Conservation (phyloP, 2,329 filamentous ascomycete species). For the Mycocentrospora acerina region DNA sequence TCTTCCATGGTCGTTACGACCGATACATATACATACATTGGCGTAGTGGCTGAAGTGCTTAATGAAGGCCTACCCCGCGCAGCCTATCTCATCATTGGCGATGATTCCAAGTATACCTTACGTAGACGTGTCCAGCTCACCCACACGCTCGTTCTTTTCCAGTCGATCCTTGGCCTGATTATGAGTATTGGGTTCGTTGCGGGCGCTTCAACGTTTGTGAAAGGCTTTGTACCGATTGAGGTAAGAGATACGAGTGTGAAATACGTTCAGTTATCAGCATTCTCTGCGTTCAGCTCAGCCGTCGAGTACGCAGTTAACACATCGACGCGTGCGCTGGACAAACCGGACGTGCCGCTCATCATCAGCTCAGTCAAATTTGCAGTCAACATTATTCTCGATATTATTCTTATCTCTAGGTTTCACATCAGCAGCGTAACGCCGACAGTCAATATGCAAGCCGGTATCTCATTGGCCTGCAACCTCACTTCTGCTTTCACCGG, state of each 20-base stretch:
- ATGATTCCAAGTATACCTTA: slow-evolving; percentile 57
- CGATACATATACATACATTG: slow-evolving; percentile 70
- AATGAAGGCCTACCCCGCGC: slow-evolving; percentile 72
- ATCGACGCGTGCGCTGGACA: slow-evolving; percentile 65
- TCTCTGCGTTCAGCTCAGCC: slow-evolving; percentile 62
- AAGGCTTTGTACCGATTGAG: slow-evolving; percentile 63
- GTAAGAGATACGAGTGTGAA: slow-evolving; percentile 59
- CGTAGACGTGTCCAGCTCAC: slow-evolving; percentile 59
- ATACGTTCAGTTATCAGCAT: slow-evolving; percentile 66
- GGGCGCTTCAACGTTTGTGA: slow-evolving; percentile 57
- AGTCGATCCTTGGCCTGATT: slow-evolving; percentile 58
- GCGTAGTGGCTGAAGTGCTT: slow-evolving; percentile 65
- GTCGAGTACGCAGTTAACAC: slow-evolving; percentile 64
- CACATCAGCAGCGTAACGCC: slow-evolving; percentile 58
- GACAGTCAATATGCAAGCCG: slow-evolving; percentile 65
- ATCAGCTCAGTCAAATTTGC: slow-evolving; percentile 65
- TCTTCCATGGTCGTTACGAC: slow-evolving; percentile 63
- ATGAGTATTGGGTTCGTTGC: slow-evolving; percentile 62
- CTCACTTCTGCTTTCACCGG: slow-evolving; percentile 46
- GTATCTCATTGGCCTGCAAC: slow-evolving; percentile 61
- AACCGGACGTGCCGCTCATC: slow-evolving; percentile 67
- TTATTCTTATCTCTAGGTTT: slow-evolving; percentile 67
- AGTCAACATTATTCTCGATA: slow-evolving; percentile 67
- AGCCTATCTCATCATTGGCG: slow-evolving; percentile 68
- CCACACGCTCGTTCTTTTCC: slow-evolving; percentile 59